phyloP scores from a whole-genome alignment of 202 grass and related monocot species.

The Brachypodium distachyon region DNA sequence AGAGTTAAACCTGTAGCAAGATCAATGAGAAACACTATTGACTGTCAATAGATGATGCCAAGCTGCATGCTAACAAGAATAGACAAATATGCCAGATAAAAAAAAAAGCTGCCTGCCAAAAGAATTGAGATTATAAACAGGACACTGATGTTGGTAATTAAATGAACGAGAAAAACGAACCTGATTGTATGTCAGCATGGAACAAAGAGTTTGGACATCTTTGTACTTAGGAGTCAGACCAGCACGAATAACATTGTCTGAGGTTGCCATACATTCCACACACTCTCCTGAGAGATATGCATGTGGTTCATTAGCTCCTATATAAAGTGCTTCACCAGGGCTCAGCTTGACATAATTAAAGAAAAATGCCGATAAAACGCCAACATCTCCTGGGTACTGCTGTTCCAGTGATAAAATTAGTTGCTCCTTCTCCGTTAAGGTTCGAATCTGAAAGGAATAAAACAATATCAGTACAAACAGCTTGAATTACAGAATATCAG shows the following conservation, averaged over 20 bases:
- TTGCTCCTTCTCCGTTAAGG: slow-evolving; percentile 72
- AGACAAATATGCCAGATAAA: background rate
- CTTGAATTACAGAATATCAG: background rate
- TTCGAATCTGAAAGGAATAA: slow-evolving; percentile 43
- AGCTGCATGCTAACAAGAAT: background rate
- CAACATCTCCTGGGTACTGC: slow-evolving; percentile 85
- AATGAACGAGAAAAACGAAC: slow-evolving; percentile 25
- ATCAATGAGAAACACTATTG: background rate
- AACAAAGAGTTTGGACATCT: slow-evolving; percentile 82
- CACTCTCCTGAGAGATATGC: slow-evolving; percentile 93
- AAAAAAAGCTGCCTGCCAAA: background rate
- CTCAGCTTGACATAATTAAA: slow-evolving; percentile 84
- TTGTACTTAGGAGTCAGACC: slow-evolving; percentile 91
- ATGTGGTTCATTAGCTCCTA: slow-evolving; percentile 85
- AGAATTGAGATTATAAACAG: background rate
- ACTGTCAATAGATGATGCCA: background rate
- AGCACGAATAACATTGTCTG: slow-evolving; percentile 93
- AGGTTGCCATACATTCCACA: slow-evolving; percentile 93
- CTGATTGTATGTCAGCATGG: slow-evolving; percentile 96
- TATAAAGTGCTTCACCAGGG: slow-evolving; percentile 80
- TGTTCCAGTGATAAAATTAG: slow-evolving; percentile 67
- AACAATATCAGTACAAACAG: background rate
- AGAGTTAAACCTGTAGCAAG: background rate
- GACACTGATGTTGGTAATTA: background rate
- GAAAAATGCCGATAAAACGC: slow-evolving; percentile 78